phyloP scores from a whole-genome alignment of 2,329 filamentous ascomycete species.

The Macrophomina pseudophaseolina region DNA sequence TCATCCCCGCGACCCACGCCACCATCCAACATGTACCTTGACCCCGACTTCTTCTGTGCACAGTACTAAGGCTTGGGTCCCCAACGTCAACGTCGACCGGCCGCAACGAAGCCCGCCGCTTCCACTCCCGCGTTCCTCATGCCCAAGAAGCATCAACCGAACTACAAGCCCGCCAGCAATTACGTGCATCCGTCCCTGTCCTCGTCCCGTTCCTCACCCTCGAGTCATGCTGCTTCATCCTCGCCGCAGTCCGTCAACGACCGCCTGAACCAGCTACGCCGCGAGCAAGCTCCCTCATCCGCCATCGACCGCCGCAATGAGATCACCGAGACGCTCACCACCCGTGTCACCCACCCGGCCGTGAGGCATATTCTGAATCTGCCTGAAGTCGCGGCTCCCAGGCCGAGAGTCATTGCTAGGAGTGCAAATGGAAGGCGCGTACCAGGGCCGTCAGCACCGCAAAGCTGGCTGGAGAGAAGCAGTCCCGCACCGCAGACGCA shows the following conservation, averaged over 20 bases:
- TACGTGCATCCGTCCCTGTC: constrained; percentile 46
- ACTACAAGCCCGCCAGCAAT: constrained; percentile 48
- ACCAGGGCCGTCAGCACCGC: constrained; percentile 52
- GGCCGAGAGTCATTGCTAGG: constrained; percentile 44
- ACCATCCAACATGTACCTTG: constrained; percentile 9
- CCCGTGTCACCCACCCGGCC: constrained; percentile 51
- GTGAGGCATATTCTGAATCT: constrained; percentile 52
- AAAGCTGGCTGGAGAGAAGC: constrained; percentile 50
- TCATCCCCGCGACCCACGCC: constrained; percentile 7
- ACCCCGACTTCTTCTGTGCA: background rate
- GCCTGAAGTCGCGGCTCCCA: constrained; percentile 52
- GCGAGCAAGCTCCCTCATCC: constrained; percentile 47
- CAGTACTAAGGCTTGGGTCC: background rate
- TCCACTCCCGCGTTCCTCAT: constrained; percentile 36
- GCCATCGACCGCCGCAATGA: constrained; percentile 50
- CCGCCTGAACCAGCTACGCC: constrained; percentile 53
- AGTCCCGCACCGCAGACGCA: constrained; percentile 36
- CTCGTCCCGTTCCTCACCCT: constrained; percentile 36
- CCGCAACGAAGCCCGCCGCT: background rate
- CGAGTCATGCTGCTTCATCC: constrained; percentile 27
- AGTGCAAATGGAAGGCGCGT: constrained; percentile 31
- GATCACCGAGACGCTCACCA: constrained; percentile 48
- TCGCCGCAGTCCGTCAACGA: constrained; percentile 51
- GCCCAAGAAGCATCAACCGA: constrained; percentile 55
- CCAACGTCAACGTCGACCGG: background rate